Percentiles rank a stretch among this genome's conserved stretches.
phyloP scores from a whole-genome alignment of 2,329 filamentous ascomycete genomes.

The Penicillium glabrum region DNA sequence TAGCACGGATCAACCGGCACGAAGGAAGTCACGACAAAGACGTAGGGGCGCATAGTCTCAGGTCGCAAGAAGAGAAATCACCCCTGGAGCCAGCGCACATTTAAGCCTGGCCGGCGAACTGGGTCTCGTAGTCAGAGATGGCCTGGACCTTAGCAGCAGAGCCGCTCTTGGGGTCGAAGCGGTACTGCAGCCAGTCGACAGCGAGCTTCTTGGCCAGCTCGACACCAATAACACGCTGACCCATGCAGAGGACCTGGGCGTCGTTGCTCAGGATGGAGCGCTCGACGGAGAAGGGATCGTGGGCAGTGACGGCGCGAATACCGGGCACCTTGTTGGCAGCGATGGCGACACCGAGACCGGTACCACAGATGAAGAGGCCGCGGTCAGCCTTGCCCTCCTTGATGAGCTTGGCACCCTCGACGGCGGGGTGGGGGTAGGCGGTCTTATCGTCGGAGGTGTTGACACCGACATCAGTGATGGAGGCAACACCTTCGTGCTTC shows the following conservation, averaged over 20 bases:
- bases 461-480: constrained; percentile 74
- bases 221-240: constrained; percentile 77
- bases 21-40: background rate
- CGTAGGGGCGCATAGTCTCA: background rate
- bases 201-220: constrained; percentile 76
- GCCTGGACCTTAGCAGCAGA: constrained; percentile 61
- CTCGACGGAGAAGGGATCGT: constrained; percentile 83
- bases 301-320: constrained; percentile 82
- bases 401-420: constrained; percentile 63
- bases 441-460: constrained; percentile 68
- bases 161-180: constrained; percentile 68
- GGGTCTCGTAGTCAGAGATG: constrained; percentile 44
- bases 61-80: background rate
- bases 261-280: constrained; percentile 79
- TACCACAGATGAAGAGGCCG: constrained; percentile 77
- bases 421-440: constrained; percentile 77
- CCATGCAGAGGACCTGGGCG: constrained; percentile 83
- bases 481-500: constrained; percentile 63
- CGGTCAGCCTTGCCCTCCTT: constrained; percentile 63
- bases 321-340: constrained; percentile 85
- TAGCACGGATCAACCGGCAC: background rate
- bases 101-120: constrained; percentile 28
- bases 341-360: constrained; percentile 83
- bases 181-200: constrained; percentile 80
- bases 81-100: background rate